Conservation (phyloP, 768 basidiomycete species). For the Auricularia cornea region DNA sequence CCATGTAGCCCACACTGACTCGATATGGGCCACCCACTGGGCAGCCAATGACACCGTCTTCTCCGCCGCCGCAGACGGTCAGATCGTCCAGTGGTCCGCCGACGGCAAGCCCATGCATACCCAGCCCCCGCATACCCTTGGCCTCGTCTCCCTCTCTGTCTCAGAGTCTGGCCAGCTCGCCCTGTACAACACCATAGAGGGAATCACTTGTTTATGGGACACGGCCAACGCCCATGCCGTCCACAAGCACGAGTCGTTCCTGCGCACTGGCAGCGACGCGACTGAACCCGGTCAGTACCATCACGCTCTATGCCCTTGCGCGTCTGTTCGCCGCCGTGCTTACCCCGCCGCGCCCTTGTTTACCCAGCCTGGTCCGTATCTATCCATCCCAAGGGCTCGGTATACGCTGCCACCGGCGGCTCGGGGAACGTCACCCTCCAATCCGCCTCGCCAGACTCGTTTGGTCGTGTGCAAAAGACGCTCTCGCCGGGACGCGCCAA, state of each 20-base stretch:
- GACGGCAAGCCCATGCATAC: conserved; percentile 51
- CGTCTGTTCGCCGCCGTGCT: not conserved
- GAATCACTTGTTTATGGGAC: conserved; percentile 71
- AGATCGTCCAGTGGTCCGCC: conserved; percentile 66
- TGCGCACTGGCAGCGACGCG: conserved; percentile 41
- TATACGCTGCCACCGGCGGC: conserved; percentile 65
- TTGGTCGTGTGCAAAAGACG: conserved; percentile 53
- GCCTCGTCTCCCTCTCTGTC: conserved; percentile 72
- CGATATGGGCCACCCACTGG: conserved; percentile 74
- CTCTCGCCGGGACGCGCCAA: conserved; percentile 63
- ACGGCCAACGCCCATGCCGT: conserved; percentile 50
- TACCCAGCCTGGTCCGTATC: conserved; percentile 74
- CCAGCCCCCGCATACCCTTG: conserved; percentile 72
- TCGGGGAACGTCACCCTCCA: conserved; percentile 66
- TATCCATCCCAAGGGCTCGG: conserved; percentile 62
- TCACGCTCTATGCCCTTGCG: not conserved
- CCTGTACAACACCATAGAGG: conserved; percentile 78
- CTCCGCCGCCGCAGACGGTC: conserved; percentile 72
- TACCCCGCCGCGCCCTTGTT: not conserved
- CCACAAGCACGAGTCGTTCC: conserved; percentile 68
- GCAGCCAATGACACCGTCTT: conserved; percentile 53
- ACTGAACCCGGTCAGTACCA: conserved; percentile 59
- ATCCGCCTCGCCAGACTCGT: conserved; percentile 57
- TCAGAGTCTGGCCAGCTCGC: conserved; percentile 53
- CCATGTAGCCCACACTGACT: conserved; percentile 62